Base-by-base conservation (phyloP, 2,329 filamentous ascomycete genomes). In the Magnaporthiopsis poae region DNA sequence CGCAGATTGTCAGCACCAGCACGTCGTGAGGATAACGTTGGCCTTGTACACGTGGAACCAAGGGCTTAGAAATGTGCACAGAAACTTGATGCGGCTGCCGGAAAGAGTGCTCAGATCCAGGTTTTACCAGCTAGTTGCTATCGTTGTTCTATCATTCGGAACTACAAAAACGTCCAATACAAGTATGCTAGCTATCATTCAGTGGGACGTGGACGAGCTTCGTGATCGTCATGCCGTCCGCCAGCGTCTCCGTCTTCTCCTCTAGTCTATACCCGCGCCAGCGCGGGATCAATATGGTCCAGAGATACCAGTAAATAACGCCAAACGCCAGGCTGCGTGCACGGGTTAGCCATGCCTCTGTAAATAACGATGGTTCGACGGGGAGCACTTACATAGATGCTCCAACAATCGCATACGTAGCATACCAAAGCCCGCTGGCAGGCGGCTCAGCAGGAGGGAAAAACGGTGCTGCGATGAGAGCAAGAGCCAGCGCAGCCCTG, bases 301-400 rank as follows among this genome's bases (percentile, higher is more conserved):
- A 89, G 1, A 89, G 68, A 69, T 85, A 87, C 90, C 89, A 92
- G 72, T 91, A 91, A 0, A 85, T 1, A 0, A 88, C 72, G 0
- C 84, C 87, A 63, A 86, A 83, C 0, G 82, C 46, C 46, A 90
- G 77, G 66, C 85, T 89, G 67, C 46, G 60, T 63, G 68, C 60
- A 52, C n/a, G 25, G 29, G 62, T 65, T 12, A 56, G 62, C 33
- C 29, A 33, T 67, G 9, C n/a, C 36, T 29, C 61, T 1, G 7
- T 4, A 31, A 2, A 31, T 29, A 2, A 39, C 7, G 13, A 60
- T 12, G 7, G 5, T 62, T 29, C n/a, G 31, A n/a, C 0, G 25
- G n/a, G 7, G 4, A 66, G 12, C 33, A 80, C 83, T 79, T 77
- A 86, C 82, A 84, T 80, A 27, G 78, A 77, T 12, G 80, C 76